Evolutionary conservation across 768 basidiomycete species (phyloP), one percentile per base, ranked within the genome.

Genomic region (Boletus tylopilopsis): DNA sequence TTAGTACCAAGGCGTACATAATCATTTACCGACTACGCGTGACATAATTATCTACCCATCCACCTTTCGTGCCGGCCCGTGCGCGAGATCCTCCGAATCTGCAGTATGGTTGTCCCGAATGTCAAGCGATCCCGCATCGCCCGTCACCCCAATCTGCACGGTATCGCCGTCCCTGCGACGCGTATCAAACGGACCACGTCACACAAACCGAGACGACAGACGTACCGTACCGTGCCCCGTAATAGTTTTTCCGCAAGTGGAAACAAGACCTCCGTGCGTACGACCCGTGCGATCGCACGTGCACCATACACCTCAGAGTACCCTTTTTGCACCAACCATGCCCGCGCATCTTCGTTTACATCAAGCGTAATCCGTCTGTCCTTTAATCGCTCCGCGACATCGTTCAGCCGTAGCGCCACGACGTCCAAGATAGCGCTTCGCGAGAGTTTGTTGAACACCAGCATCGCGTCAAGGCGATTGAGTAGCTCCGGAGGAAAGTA

Each of bases 401-500:
- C 93, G 12, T 74, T 70, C 16, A 95, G 74, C 9, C 92, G 82
- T 8, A 95, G 73, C 4, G 74, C 73, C 18, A 94, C 90, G 21
- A 96, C 85, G 41, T 85, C 72, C n/a, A 89, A 69, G 45, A 94
- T 87, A 4, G 87, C 84, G 21, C 70, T 64, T 22, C 75, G 77
- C 2, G 87, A 84, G 16, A 96, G 81, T 62, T 92, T 94, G 75
- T 94, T 94, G 75, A 96, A 95, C 9, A 95, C 85, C 15, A 88
- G 73, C 69, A 89, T 87, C 1, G 87, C 81, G 61, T 95, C 92
- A 30, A 95, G 78, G 8, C 93, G 84, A 63, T 94, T 94, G 47
- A 94, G 77, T 3, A 95, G 76, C 67, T 96, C 93, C 0, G 93
- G 93, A 10, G 91, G 85, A 77, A 94, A 94, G 69, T 85, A 84